Percentiles rank a stretch among this genome's conserved stretches.
Conservation (phyloP, 371 early-diverging fungal genomes). For the Rhizopus microsporus region DNA sequence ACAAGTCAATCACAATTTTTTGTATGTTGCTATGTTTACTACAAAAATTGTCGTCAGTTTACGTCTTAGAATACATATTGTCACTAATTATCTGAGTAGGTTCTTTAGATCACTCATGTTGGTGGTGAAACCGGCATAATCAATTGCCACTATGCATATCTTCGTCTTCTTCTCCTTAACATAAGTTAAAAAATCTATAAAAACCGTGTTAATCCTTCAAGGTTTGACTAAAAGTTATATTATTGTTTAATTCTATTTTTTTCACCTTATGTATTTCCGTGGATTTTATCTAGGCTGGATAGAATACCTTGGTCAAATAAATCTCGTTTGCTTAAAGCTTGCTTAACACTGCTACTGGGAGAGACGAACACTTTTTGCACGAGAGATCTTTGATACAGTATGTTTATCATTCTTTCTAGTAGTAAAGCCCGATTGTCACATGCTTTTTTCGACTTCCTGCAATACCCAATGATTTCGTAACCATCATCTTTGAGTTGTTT, state of each 20-base stretch:
- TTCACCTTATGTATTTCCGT: conserved; percentile 13
- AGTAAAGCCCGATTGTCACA: conserved; percentile 1
- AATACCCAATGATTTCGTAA: conserved; percentile 9
- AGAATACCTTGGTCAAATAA: conserved; percentile 2
- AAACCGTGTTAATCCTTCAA: not conserved
- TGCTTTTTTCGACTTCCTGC: conserved; percentile 2
- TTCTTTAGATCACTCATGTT: conserved; percentile 12
- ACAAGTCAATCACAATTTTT: conserved; percentile 1
- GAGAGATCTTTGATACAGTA: not conserved
- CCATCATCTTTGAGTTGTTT: conserved; percentile 11
- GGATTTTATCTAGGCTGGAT: conserved; percentile 1
- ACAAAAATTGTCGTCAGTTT: not conserved
- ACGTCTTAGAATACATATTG: conserved; percentile 2
- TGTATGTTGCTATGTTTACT: not conserved
- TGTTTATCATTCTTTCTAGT: conserved; percentile 6
- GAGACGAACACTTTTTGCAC: not conserved
- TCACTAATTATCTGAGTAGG: conserved; percentile 4
- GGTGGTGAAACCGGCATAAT: conserved; percentile 20
- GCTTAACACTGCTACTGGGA: not conserved
- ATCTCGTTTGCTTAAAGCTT: conserved; percentile 6
- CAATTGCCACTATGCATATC: conserved; percentile 14
- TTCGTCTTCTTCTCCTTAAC: conserved; percentile 6
- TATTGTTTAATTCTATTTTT: not conserved
- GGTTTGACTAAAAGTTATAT: not conserved
- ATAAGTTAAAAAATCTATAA: conserved; percentile 11